Conservation (phyloP, 2,329 filamentous ascomycete species). For the Fusarium citri region DNA sequence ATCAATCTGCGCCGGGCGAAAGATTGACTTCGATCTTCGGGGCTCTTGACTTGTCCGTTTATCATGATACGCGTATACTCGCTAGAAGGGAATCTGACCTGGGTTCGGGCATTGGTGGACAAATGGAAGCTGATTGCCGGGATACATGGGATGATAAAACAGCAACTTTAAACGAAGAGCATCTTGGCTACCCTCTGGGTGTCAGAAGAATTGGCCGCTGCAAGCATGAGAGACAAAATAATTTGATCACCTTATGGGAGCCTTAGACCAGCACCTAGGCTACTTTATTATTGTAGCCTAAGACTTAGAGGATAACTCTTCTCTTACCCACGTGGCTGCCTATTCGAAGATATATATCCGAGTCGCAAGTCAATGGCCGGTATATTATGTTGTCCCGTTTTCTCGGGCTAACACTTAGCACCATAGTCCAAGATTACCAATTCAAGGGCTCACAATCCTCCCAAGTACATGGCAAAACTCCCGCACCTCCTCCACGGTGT, state of each 20-base stretch:
- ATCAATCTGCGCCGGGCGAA: neutral
- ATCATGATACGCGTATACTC: neutral
- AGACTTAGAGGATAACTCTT: no score
- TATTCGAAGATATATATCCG: neutral
- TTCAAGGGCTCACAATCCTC: neutral
- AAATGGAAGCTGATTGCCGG: conserved; percentile 3
- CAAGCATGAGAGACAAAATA: no score
- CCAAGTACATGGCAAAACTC: neutral
- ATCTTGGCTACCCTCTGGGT: neutral
- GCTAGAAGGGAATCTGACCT: no score
- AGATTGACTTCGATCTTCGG: conserved; percentile 8
- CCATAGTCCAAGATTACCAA: neutral
- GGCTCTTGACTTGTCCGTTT: neutral
- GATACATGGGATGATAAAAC: neutral
- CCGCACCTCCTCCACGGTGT: neutral
- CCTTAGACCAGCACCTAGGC: no score
- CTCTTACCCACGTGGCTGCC: neutral
- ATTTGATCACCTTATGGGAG: no score
- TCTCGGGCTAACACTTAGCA: no score
- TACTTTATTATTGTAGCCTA: no score
- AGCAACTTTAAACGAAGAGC: neutral
- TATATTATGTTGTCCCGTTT: neutral
- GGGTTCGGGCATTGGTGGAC: conserved; percentile 11
- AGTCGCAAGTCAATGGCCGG: neutral
- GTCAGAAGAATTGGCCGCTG: no score